Conservation (phyloP, 148 eudicot species). For the Fagopyrum tataricum region DNA sequence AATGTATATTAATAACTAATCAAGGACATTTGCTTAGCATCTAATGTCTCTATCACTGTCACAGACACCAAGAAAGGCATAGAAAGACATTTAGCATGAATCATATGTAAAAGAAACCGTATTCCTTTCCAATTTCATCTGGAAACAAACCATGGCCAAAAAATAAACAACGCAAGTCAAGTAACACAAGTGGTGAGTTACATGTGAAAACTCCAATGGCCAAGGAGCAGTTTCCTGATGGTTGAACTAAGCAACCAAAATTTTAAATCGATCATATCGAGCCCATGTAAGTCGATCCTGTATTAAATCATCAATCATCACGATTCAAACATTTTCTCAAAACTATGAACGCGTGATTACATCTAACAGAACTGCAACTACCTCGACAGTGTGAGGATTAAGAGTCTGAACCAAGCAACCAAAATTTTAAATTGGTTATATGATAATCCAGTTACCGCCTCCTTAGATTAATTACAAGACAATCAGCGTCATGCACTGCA, state of each 20-base stretch:
- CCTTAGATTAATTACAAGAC: neutral
- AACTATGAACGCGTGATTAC: too few species aligned
- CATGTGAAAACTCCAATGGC: neutral
- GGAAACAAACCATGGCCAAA: neutral
- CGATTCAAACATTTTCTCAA: neutral
- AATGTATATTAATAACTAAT: neutral
- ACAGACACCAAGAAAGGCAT: neutral
- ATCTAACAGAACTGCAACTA: too few species aligned
- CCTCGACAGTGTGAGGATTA: too few species aligned
- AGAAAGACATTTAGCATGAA: neutral
- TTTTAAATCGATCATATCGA: neutral
- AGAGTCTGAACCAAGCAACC: too few species aligned
- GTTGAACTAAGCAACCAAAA: neutral
- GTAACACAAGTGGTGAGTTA: neutral
- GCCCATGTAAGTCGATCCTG: neutral
- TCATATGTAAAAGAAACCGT: neutral
- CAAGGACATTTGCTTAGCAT: slow-evolving; percentile 1
- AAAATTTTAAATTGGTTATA: too few species aligned
- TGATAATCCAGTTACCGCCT: neutral
- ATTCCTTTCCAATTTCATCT: neutral
- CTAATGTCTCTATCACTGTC: neutral
- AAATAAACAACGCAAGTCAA: neutral
- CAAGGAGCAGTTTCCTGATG: neutral
- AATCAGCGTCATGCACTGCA: neutral
- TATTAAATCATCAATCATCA: neutral